A percentile compares a stretch with the other conserved stretches of the same genome.
These are phyloP conservation scores for Penicillium palitans DNA, from an alignment of 2,329 filamentous ascomycete genomes.

Conservation along the genomic window DNA sequence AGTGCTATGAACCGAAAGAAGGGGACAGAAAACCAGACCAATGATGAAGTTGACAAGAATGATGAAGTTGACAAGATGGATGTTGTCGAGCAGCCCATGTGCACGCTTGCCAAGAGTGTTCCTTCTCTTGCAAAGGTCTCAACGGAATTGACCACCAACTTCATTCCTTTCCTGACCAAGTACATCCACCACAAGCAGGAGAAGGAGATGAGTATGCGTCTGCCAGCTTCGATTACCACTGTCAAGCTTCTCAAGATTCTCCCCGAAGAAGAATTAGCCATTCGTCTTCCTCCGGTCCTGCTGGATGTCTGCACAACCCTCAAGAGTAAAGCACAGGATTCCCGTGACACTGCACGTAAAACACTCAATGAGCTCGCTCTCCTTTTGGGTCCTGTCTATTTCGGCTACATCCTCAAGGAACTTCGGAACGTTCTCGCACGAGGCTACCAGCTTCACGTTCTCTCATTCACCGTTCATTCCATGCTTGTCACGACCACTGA, in stretches of 20 bases:
- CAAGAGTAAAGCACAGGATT: conserved; percentile 82
- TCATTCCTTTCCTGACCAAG: conserved; percentile 75
- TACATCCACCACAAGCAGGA: conserved; percentile 95
- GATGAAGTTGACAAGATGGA: conserved; percentile 34
- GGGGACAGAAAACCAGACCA: conserved; percentile 15
- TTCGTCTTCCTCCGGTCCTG: conserved; percentile 76
- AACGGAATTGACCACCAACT: conserved; percentile 69
- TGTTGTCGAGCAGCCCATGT: conserved; percentile 33
- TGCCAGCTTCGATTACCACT: conserved; percentile 84
- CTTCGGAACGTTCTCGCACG: conserved; percentile 76
- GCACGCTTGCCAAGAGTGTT: conserved; percentile 61
- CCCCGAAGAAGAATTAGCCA: conserved; percentile 69
- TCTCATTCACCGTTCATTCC: conserved; percentile 92
- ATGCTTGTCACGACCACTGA: conserved; percentile 76
- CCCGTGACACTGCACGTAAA: conserved; percentile 85
- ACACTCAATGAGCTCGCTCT: conserved; percentile 81
- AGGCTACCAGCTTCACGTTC: conserved; percentile 90
- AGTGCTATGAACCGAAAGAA: conserved; percentile 48
- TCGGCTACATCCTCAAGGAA: conserved; percentile 93
- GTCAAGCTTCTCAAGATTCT: conserved; percentile 84
- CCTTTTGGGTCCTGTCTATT: conserved; percentile 76
- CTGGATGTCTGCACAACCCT: conserved; percentile 93
- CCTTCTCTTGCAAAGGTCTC: conserved; percentile 68
- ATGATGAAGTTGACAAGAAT: conserved; percentile 30
- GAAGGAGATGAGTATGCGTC: conserved; percentile 85